Evolutionary conservation across 179 eudicot species (phyloP).

Genomic region (Nepenthes alata): DNA sequence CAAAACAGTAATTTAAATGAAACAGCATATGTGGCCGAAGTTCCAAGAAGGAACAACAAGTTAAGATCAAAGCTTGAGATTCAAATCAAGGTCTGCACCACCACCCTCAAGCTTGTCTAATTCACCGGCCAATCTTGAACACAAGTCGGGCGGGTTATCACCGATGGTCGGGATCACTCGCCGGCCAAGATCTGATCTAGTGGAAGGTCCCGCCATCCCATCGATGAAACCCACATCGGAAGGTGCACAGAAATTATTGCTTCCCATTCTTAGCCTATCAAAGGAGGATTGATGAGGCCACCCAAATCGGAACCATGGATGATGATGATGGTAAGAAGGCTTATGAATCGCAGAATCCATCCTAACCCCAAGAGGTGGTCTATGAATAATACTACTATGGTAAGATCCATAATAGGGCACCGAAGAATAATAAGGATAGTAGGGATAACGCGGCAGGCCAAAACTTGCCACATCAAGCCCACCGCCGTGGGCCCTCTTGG

Average conservation of each 20-base stretch:
- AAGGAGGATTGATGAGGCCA: not conserved
- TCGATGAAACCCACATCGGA: no score
- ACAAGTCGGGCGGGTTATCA: no score
- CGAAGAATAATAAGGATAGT: slow-evolving; percentile 11
- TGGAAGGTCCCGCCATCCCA: no score
- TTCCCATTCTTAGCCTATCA: slow-evolving; percentile 5
- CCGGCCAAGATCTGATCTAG: no score
- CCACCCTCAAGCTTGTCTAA: no score
- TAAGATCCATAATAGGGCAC: not conserved
- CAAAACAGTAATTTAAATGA: no score
- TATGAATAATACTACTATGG: not conserved
- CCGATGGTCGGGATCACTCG: no score
- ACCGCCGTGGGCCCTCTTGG: slow-evolving; percentile 15
- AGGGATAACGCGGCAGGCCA: not conserved
- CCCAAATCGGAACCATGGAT: slow-evolving; percentile 6
- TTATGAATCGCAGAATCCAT: slow-evolving; percentile 20
- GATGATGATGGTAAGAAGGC: slow-evolving; percentile 11
- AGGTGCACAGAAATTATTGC: not conserved
- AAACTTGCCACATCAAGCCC: not conserved
- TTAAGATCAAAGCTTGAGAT: no score
- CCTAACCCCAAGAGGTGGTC: slow-evolving; percentile 19
- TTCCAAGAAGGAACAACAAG: not conserved
- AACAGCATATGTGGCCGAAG: no score
- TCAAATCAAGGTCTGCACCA: no score
- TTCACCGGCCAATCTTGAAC: no score